Base-by-base conservation (phyloP, 2,329 filamentous ascomycete genomes). In the Sarocladiaceae sp. region DNA sequence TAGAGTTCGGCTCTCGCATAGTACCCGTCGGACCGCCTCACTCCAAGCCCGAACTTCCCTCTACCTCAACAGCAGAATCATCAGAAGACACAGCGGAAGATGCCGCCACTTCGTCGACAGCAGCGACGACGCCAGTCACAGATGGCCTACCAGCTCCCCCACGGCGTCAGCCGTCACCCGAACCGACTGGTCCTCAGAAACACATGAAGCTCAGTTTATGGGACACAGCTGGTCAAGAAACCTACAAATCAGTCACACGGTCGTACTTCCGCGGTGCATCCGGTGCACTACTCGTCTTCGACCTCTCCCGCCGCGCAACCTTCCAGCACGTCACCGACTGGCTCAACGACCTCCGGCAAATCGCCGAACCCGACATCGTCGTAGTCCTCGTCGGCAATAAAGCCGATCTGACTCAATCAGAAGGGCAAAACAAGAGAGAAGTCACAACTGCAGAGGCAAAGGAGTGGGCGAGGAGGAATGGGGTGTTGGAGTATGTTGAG, bases 301-400 rank as follows among this genome's bases (percentile, higher is more conserved):
- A 99, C 70, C 93, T 99, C 58, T 89, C 89, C 25, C 82, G 94
- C 54, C 84, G 85, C 48, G 79, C 84, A 50, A 97, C 93, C 7
- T 97, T 97, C 65, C 74, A 83, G 55, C 91, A 93, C 62, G 93
- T 90, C 52, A 95, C 89, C 28, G 86, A 90, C 70, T 99, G 94
- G 94, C 83, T 97, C 40, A 85, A 93, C 63, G 94, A 99, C 72
- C 78, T 99, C 57, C 84, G 91, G 37, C 90, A 94, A 68, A 97
- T 97, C 61, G 94, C 94, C 48, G 94, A 97, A 71, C 90, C 94
- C 22, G 89, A 94, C 63, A 97, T 97, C 58, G 89, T 97, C 42
- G 89, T 97, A 15, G 86, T 99, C 18, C 75, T 99, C 5, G 94
- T 99, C 4, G 94, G 94, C 37, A 99, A 99, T 73, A 99, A 99